Conservation (phyloP, 1,284 basidiomycete species). For the Puccinia triticina region DNA sequence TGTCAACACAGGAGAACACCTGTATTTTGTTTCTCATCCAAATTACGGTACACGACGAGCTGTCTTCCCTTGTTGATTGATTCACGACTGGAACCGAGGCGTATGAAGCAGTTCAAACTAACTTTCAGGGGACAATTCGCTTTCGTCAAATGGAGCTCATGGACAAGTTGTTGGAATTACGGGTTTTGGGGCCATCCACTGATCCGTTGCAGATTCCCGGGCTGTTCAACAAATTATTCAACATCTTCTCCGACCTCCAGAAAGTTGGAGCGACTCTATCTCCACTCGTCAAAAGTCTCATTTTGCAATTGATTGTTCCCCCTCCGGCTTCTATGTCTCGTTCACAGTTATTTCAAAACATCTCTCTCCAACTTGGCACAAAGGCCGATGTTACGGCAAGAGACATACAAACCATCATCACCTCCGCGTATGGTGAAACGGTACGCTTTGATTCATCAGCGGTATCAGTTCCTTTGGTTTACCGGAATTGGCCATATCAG, state of each 20-base stretch:
- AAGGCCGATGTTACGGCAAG: no score
- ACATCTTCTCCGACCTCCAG: background rate
- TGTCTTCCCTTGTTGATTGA: no score
- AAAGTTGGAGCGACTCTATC: no score
- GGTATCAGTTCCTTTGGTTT: background rate
- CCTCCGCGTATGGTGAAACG: no score
- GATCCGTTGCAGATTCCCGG: background rate
- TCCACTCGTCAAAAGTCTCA: constrained; percentile 4
- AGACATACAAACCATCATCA: no score
- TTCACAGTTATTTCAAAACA: no score
- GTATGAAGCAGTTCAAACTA: background rate
- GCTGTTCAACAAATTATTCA: constrained; percentile 4
- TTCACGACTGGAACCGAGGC: no score
- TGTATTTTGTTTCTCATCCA: background rate
- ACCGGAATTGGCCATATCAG: no score
- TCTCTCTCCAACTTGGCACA: no score
- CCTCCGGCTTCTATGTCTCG: background rate
- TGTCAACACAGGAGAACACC: background rate
- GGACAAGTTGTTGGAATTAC: background rate
- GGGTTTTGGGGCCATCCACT: background rate
- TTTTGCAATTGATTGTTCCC: background rate
- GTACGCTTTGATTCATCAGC: background rate
- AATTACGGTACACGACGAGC: no score
- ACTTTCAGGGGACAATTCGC: background rate
- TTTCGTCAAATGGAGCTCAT: constrained; percentile 3